phyloP scores from a whole-genome alignment of 2,329 filamentous ascomycete genomes.

The Ophiocordyceps sinensis region DNA sequence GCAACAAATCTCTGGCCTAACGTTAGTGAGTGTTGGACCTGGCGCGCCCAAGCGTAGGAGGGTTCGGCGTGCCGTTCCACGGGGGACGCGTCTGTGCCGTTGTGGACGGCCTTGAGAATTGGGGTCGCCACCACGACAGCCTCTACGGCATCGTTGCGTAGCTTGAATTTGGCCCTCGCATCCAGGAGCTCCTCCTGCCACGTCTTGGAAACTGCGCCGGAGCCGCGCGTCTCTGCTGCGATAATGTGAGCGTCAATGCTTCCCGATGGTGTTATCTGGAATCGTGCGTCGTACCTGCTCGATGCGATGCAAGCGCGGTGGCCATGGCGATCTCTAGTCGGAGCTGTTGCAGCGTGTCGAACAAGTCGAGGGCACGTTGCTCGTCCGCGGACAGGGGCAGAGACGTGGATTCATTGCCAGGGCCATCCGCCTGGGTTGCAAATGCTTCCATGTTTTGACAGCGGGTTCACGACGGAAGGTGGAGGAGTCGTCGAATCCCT shows the following conservation, averaged over 20 bases:
- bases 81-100: conserved; percentile 45
- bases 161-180: conserved; percentile 52
- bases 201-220: conserved; percentile 35
- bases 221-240: conserved; percentile 15
- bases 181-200: conserved; percentile 55
- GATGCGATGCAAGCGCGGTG: conserved; percentile 27
- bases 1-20: conserved; percentile 44
- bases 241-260: background rate
- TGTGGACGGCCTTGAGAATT: conserved; percentile 63
- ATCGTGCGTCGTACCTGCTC: conserved; percentile 14
- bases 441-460: conserved; percentile 4
- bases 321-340: conserved; percentile 59
- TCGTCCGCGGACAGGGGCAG: conserved; percentile 53
- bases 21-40: background rate
- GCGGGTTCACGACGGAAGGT: background rate
- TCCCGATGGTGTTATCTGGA: background rate
- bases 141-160: conserved; percentile 55
- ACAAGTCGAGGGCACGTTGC: conserved; percentile 49
- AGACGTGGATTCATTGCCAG: conserved; percentile 17
- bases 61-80: conserved; percentile 46
- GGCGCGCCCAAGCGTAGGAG: background rate
- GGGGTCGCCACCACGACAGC: conserved; percentile 60
- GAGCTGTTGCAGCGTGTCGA: conserved; percentile 57
- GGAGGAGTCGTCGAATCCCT: background rate
- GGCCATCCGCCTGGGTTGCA: conserved; percentile 10